phyloP scores from a whole-genome alignment of 2,329 filamentous ascomycete species.

The Rutstroemia sp. region DNA sequence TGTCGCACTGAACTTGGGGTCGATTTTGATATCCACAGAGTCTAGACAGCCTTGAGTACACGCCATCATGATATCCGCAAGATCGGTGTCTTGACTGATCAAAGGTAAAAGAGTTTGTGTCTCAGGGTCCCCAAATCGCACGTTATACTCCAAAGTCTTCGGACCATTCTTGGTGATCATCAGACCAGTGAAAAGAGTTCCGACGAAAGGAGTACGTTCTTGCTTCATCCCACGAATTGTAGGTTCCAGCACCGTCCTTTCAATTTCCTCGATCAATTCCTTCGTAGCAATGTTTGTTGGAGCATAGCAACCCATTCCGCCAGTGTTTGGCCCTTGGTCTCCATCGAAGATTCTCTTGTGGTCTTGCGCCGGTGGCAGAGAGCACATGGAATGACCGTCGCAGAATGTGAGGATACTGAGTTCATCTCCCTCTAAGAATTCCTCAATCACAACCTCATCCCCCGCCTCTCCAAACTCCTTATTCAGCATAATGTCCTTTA shows the following conservation, averaged over 20 bases:
- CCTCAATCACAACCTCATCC: slow-evolving; percentile 89
- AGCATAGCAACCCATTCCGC: slow-evolving; percentile 96
- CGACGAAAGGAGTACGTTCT: slow-evolving; percentile 67
- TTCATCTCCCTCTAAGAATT: slow-evolving; percentile 86
- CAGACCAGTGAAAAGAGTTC: slow-evolving; percentile 80
- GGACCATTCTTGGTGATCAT: slow-evolving; percentile 83
- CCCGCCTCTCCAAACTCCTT: slow-evolving; percentile 82
- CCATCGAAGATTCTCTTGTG: slow-evolving; percentile 93
- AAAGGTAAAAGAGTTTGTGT: slow-evolving; percentile 80
- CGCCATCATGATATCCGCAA: slow-evolving; percentile 83
- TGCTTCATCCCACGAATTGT: slow-evolving; percentile 82
- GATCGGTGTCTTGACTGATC: slow-evolving; percentile 68
- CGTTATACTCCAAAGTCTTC: slow-evolving; percentile 86
- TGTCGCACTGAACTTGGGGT: slow-evolving; percentile 70
- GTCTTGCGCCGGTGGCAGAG: slow-evolving; percentile 86
- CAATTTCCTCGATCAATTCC: slow-evolving; percentile 69
- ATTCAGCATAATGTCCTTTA: slow-evolving; percentile 86
- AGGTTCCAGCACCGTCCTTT: slow-evolving; percentile 77
- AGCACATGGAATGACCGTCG: slow-evolving; percentile 78
- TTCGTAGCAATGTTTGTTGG: slow-evolving; percentile 72
- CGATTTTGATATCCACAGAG: slow-evolving; percentile 59
- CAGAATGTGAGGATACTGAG: slow-evolving; percentile 86
- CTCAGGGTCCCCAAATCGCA: slow-evolving; percentile 87
- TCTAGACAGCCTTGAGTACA: slow-evolving; percentile 71
- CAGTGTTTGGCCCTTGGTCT: slow-evolving; percentile 87